phyloP scores from a whole-genome alignment of 148 eudicot genomes.

The Camellia lanceoleosa region DNA sequence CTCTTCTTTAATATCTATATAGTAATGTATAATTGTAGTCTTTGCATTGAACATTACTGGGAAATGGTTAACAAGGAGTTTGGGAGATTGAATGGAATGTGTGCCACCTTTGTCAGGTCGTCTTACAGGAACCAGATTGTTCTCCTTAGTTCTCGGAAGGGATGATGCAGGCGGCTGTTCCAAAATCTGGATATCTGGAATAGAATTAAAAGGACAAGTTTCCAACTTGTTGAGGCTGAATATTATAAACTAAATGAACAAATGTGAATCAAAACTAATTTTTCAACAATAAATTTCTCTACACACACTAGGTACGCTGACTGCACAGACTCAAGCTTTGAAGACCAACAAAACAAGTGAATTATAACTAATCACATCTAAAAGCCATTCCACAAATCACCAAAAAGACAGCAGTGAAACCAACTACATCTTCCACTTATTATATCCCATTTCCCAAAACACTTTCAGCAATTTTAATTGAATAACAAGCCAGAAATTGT shows the following conservation, averaged over 20 bases:
- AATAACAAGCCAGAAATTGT: not conserved
- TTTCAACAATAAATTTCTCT: not conserved
- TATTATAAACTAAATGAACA: not conserved
- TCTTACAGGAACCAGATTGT: constrained; percentile 35
- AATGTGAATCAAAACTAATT: not conserved
- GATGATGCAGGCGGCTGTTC: not conserved
- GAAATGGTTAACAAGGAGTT: constrained; percentile 63
- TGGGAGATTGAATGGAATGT: constrained; percentile 21
- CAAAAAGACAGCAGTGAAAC: too few relatives aligned
- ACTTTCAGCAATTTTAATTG: not conserved
- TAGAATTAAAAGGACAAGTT: constrained; percentile 5
- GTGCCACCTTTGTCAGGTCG: constrained; percentile 59
- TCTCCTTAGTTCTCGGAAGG: constrained; percentile 20
- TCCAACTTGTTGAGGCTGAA: not conserved
- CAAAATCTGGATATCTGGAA: constrained; percentile 21
- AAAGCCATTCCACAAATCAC: too few relatives aligned
- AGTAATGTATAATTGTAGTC: constrained; percentile 46
- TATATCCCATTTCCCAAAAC: too few relatives aligned
- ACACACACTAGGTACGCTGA: not conserved
- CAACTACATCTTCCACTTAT: too few relatives aligned
- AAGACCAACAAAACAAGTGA: too few relatives aligned
- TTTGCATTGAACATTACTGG: constrained; percentile 44
- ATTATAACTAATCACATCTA: too few relatives aligned
- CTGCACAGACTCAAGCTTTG: not conserved
- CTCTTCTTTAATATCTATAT: constrained; percentile 49